Evolutionary conservation across 148 eudicot genomes (phyloP).

Genomic region (Drosera capensis): DNA sequence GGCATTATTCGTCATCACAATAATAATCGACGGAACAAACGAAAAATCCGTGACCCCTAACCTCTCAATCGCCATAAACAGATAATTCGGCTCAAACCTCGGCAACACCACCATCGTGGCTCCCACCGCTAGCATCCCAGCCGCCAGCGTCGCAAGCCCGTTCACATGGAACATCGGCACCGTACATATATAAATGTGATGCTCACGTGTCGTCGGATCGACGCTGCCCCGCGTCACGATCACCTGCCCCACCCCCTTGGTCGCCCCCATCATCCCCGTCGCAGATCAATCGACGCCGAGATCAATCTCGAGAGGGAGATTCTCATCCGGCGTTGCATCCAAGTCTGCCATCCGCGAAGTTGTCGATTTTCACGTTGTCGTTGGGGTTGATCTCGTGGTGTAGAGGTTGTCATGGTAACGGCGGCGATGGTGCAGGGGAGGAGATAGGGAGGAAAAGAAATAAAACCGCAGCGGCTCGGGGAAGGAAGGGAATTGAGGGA

Average conservation of each 20-base stretch:
- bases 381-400: too few relatives aligned
- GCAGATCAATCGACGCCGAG: too few relatives aligned
- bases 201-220: neutral
- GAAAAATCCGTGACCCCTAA: slow-evolving; percentile 51
- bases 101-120: slow-evolving; percentile 64
- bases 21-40: slow-evolving; percentile 72
- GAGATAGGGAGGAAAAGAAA: too few relatives aligned
- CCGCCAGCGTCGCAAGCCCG: slow-evolving; percentile 32
- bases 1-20: slow-evolving; percentile 54
- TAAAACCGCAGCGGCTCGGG: too few relatives aligned
- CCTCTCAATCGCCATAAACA: slow-evolving; percentile 48
- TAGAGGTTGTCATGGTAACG: too few relatives aligned
- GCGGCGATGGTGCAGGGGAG: too few relatives aligned
- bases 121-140: slow-evolving; percentile 56
- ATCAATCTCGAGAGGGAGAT: too few relatives aligned
- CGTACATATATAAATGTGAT: slow-evolving; percentile 25
- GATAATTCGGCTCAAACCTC: slow-evolving; percentile 61
- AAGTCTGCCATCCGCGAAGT: too few relatives aligned
- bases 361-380: too few relatives aligned
- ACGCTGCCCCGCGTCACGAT: slow-evolving; percentile 5
- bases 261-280: slow-evolving; percentile 83
- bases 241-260: slow-evolving; percentile 77
- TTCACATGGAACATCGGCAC: slow-evolving; percentile 30
- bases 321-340: too few relatives aligned
- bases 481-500: too few relatives aligned